Evolutionary conservation across 352 stramenopile species (phyloP), one percentile per base, ranked within the genome.

Genomic region (Phytopythium vexans): DNA sequence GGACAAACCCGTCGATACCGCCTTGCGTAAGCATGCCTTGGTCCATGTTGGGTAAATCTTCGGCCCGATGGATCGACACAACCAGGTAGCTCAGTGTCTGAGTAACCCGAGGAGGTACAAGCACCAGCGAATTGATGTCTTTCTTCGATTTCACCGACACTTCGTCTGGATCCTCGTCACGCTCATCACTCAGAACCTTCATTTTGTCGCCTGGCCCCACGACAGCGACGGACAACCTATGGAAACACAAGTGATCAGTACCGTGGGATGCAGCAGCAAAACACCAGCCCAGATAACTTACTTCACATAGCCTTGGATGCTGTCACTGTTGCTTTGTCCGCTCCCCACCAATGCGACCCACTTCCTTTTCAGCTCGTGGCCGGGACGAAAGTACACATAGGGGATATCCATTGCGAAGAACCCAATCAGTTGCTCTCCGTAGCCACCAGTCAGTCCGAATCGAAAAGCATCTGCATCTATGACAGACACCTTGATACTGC

Each of bases 251-350:
- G 14, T 43, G 36, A 54, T 32, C 16, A 41, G n/a, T n/a, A 35
- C 33, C 41, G 1, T 62, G 31, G 54, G 47, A 31, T 35, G 52
- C 33, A 39, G 14, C 15, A 34, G n/a, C 35, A 52, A 42, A 5
- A 31, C 36, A 35, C 4, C 12, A 7, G 2, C 36, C 1, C 9
- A 56, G 10, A 50, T n/a, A 31, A 79, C 71, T 55, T 69, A 84
- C 74, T 87, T 59, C 2, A 96, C 70, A 54, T 97, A 97, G n/a
- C 90, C 90, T 70, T 96, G 85, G 34, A 96, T 89, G 14, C 58
- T 77, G 62, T 97, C 86, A 27, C 82, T 89, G 45, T 88, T 85
- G 52, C 77, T 86, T 52, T 89, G 77, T 3, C 63, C 68, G 47
- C 58, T 80, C 3, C 77, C 87, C 8, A 96, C 81, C n/a, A 97